A percentile compares a stretch with the other conserved stretches of the same genome.
Evolutionary conservation across 805 yeast species (phyloP).

Genomic region (Metschnikowia matae): DNA sequence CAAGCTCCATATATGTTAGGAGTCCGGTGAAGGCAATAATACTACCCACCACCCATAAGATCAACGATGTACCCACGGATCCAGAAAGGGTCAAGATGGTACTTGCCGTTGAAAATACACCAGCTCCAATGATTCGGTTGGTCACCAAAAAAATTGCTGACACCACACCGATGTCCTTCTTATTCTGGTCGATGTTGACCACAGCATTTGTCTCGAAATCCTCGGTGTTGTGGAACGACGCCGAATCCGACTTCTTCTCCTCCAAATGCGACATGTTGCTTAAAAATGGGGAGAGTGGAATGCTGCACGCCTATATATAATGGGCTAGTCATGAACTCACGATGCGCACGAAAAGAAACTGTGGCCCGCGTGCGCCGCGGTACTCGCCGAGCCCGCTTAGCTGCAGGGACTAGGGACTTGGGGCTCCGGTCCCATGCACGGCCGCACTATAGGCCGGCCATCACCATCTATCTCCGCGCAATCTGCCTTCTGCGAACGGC

Average conservation of each 20-base stretch:
- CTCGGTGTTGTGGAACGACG: slow-evolving; percentile 7
- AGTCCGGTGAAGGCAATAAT: slow-evolving; percentile 49
- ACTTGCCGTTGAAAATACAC: slow-evolving; percentile 20
- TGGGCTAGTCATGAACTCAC: neutral
- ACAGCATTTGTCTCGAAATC: slow-evolving; percentile 19
- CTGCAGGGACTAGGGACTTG: neutral
- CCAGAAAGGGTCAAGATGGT: slow-evolving; percentile 40
- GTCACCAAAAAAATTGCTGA: slow-evolving; percentile 30
- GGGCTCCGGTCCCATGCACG: neutral
- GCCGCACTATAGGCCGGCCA: neutral
- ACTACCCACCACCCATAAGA: slow-evolving; percentile 75
- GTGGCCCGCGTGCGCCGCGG: neutral
- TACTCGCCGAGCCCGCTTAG: neutral
- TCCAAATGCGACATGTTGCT: slow-evolving; percentile 11
- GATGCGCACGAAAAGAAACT: slow-evolving; percentile 1
- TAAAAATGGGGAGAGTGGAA: neutral
- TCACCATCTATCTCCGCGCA: neutral
- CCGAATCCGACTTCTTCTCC: slow-evolving; percentile 13
- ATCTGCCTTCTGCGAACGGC: neutral
- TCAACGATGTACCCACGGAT: slow-evolving; percentile 65
- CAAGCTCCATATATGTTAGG: slow-evolving; percentile 75
- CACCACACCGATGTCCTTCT: slow-evolving; percentile 41
- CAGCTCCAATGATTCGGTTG: slow-evolving; percentile 21
- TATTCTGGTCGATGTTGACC: slow-evolving; percentile 40
- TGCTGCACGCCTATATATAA: neutral